A percentile compares a stretch with the other conserved stretches of the same genome.
Evolutionary conservation across 495 filamentous ascomycete species (phyloP).

Genomic region (Aspergillus sparsus): DNA sequence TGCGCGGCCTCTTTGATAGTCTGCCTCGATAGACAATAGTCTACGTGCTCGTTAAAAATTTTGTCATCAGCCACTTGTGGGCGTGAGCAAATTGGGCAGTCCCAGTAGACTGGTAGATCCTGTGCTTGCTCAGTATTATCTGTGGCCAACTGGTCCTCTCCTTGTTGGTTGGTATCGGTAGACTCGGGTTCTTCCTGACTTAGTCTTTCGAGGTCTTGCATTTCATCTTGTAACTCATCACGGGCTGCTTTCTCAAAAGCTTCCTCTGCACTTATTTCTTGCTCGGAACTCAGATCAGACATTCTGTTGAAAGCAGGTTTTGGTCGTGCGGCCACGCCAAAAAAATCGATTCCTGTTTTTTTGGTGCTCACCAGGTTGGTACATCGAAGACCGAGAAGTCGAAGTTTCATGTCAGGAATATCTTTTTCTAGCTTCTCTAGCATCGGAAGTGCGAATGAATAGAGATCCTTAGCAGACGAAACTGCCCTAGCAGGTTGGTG

Average conservation of each 20-base stretch:
- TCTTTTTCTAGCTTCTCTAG: conserved; percentile 83
- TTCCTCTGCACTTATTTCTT: conserved; percentile 69
- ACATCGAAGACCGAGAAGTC: conserved; percentile 85
- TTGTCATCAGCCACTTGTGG: conserved; percentile 75
- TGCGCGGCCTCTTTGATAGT: conserved; percentile 82
- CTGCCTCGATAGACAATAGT: conserved; percentile 83
- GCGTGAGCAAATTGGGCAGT: conserved; percentile 80
- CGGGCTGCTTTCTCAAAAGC: conserved; percentile 66
- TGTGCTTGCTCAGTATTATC: conserved; percentile 7
- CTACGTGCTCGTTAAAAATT: conserved; percentile 89
- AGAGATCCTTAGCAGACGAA: conserved; percentile 75
- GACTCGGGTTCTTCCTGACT: conserved; percentile 55
- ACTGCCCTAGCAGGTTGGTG: conserved; percentile 71
- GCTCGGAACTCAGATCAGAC: conserved; percentile 40
- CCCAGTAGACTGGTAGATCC: conserved; percentile 61
- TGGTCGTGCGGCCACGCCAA: conserved; percentile 53
- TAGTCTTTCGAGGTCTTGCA: conserved; percentile 62
- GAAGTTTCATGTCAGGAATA: conserved; percentile 74
- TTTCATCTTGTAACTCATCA: conserved; percentile 65
- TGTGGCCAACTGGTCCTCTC: neutral
- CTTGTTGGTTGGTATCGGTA: conserved; percentile 1
- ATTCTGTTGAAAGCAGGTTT: conserved; percentile 18
- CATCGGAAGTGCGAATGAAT: conserved; percentile 79
- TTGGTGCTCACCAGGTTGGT: conserved; percentile 85
- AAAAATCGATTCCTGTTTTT: conserved; percentile 76